Evolutionary conservation across 2,329 filamentous ascomycete genomes (phyloP).

Genomic region (Chlorencoelia australis): DNA sequence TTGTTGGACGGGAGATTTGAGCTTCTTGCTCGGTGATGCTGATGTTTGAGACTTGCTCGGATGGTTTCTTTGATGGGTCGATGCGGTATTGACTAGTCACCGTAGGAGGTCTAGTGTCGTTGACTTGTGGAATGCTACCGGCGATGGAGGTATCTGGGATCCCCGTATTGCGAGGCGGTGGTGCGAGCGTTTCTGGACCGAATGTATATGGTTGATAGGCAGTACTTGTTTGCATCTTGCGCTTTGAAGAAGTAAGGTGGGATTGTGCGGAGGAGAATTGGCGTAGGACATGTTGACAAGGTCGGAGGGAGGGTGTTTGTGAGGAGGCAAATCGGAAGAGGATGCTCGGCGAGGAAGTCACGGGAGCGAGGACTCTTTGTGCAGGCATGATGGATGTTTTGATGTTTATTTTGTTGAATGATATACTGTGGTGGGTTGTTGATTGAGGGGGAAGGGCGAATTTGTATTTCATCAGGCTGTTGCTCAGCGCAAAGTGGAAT

Average conservation of each 20-base stretch:
- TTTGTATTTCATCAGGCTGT: too few relatives aligned
- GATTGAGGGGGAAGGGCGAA: too few relatives aligned
- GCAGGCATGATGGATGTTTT: slow-evolving; percentile 23
- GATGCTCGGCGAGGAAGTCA: slow-evolving; percentile 24
- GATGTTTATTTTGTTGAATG: too few relatives aligned
- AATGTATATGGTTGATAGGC: slow-evolving; percentile 52
- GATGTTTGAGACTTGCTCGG: slow-evolving; percentile 29
- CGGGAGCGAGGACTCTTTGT: slow-evolving; percentile 21
- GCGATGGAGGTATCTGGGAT: slow-evolving; percentile 52
- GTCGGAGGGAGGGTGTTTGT: slow-evolving; percentile 27
- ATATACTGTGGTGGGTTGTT: too few relatives aligned
- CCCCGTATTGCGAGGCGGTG: slow-evolving; percentile 44
- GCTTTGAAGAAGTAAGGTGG: slow-evolving; percentile 39
- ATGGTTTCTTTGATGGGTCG: slow-evolving; percentile 1
- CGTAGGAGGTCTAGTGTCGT: slow-evolving; percentile 38
- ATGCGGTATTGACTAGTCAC: slow-evolving; percentile 27
- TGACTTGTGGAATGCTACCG: slow-evolving; percentile 31
- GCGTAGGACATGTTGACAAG: slow-evolving; percentile 32
- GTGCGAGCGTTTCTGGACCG: slow-evolving; percentile 36
- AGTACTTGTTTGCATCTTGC: slow-evolving; percentile 55
- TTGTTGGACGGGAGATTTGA: slow-evolving; percentile 50
- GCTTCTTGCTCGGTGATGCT: slow-evolving; percentile 52
- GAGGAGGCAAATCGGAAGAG: slow-evolving; percentile 23
- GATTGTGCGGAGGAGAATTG: slow-evolving; percentile 37
- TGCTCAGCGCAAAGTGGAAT: too few relatives aligned